phyloP scores from a whole-genome alignment of 1,284 basidiomycete species.

The Bjerkandera adusta region DNA sequence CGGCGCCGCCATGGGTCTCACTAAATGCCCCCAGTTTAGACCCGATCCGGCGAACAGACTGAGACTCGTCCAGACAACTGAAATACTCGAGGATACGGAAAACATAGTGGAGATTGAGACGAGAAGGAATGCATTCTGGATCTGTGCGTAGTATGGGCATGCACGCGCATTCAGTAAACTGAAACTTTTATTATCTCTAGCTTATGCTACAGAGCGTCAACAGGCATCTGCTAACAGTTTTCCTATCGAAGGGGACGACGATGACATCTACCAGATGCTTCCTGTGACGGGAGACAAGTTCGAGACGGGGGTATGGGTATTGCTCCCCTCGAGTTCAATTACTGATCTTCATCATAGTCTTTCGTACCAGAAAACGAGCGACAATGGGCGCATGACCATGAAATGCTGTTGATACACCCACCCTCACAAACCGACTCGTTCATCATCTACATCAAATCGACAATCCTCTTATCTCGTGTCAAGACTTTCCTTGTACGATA shows the following conservation, averaged over 20 bases:
- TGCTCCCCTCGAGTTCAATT: slow-evolving; percentile 2
- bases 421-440: slow-evolving; percentile 67
- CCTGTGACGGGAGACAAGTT: slow-evolving; percentile 62
- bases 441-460: slow-evolving; percentile 66
- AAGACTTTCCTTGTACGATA: slow-evolving; percentile 72
- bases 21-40: slow-evolving; percentile 1
- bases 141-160: slow-evolving; percentile 20
- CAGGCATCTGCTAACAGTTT: slow-evolving; percentile 66
- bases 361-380: slow-evolving; percentile 52
- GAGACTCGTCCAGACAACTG: slow-evolving; percentile 26
- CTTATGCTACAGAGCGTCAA: slow-evolving; percentile 63
- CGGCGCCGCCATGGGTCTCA: slow-evolving; percentile 5
- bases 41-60: neutral
- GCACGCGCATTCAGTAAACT: neutral
- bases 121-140: slow-evolving; percentile 70
- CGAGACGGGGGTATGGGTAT: slow-evolving; percentile 50
- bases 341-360: slow-evolving; percentile 32
- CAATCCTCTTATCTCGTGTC: slow-evolving; percentile 63
- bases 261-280: slow-evolving; percentile 67
- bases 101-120: slow-evolving; percentile 66
- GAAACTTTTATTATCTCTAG: slow-evolving; percentile 19
- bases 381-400: slow-evolving; percentile 65
- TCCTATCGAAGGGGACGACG: slow-evolving; percentile 67
- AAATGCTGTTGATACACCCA: slow-evolving; percentile 58
- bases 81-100: slow-evolving; percentile 53